These are phyloP conservation scores for Dryadomyces quercivorus DNA, from an alignment of 2,329 filamentous ascomycete genomes.

Conservation along the genomic window DNA sequence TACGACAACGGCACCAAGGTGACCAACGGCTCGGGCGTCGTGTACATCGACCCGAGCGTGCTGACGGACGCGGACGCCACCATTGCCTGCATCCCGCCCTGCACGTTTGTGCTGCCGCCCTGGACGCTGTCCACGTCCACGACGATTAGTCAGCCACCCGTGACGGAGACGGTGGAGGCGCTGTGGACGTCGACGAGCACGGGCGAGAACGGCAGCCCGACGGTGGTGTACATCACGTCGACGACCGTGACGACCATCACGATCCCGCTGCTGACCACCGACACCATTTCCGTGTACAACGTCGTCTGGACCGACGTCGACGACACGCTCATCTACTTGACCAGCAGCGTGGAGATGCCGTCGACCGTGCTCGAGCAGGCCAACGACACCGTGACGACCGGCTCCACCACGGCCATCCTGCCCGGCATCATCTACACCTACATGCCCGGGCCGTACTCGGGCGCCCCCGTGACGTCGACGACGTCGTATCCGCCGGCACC, in stretches of 20 bases:
- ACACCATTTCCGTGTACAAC: conserved; percentile 1
- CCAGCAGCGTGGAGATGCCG: not conserved
- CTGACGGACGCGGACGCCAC: not conserved
- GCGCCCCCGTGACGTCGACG: not conserved
- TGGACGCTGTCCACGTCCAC: not conserved
- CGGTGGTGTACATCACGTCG: not conserved
- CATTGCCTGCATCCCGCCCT: not conserved
- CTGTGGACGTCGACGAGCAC: not conserved
- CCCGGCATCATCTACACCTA: too few species aligned
- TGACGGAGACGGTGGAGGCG: not conserved
- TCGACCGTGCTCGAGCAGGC: not conserved
- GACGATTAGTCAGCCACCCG: not conserved
- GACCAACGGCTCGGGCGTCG: not conserved
- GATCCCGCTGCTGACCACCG: not conserved
- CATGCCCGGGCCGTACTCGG: too few species aligned
- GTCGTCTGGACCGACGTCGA: not conserved
- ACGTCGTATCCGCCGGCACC: not conserved
- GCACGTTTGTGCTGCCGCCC: conserved; percentile 5
- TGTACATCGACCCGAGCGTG: not conserved
- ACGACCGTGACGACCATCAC: not conserved
- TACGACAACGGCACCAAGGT: not conserved
- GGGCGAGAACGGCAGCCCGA: not conserved
- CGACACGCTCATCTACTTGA: not conserved
- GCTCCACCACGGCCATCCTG: too few species aligned
- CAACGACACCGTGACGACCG: not conserved